Base-by-base conservation (phyloP, 2,329 filamentous ascomycete genomes). In the Colletotrichum sp. region DNA sequence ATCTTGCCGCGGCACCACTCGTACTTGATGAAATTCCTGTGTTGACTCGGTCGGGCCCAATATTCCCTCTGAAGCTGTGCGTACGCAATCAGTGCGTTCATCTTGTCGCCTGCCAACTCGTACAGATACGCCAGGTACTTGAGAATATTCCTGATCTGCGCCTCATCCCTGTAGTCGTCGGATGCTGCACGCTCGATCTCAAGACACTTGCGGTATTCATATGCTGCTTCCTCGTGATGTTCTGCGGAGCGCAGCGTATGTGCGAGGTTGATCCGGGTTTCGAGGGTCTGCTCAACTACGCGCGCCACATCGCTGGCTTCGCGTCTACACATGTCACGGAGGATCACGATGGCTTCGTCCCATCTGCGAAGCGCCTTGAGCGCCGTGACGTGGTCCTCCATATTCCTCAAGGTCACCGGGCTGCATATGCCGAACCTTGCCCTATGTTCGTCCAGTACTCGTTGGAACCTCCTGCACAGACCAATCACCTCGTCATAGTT, bases 121-220 rank as follows among this genome's bases (percentile, higher is more conserved):
- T 76, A 76, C 2, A 76, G 29, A n/a, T 75, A 74, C 12, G 75
- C 75, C 15, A 76, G 55, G 27, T 75, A 70, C 16, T 75, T 73
- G 13, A 76, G 70, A 6, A 75, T 66, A 18, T 76, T 75, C 16
- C 75, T 31, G 12, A 76, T 72, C 47, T 72, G 73, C 1, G 63
- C 67, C 24, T 76, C 73, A 8, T 75, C 70, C 27, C 27, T 58
- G 15, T 71, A 69, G 18, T 76, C 73, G 43, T 62, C 65, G 5
- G 67, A 34, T 1, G 73, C 74, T 5, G 68, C 67, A 4, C 73
- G 66, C 34, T 70, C 73, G 29, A 74, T 70, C 11, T 76, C 75
- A 1, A 76, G 75, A 51, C 73, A 76, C 29, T 76, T 76, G n/a
- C 75, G 70, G 29, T 75, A 76, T 29, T 76, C 66, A 55, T 75